Evolutionary conservation across 2,329 filamentous ascomycete genomes (phyloP).

Genomic region (Trichophyton mentagrophytes): DNA sequence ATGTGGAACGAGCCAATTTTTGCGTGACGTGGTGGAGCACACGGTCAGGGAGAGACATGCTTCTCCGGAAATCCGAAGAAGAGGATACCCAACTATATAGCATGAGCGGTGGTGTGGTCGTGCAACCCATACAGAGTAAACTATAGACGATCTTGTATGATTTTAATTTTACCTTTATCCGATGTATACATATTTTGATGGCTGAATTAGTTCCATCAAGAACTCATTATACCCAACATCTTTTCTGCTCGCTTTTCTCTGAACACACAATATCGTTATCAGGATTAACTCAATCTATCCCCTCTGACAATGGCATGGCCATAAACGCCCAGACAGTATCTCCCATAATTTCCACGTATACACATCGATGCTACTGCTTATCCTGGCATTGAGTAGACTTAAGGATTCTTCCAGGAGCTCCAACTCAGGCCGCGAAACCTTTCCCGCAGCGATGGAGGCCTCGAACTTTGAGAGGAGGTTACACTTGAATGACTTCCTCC

Average conservation of each 20-base stretch:
- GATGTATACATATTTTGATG: background rate
- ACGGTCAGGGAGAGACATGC: conserved; percentile 44
- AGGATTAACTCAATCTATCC: no score
- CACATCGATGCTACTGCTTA: no score
- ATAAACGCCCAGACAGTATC: no score
- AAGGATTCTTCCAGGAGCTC: background rate
- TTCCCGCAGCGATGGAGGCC: background rate
- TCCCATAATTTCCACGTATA: no score
- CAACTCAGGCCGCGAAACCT: background rate
- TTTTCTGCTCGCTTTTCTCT: no score
- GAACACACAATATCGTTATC: no score
- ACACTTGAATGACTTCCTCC: background rate
- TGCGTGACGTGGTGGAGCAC: conserved; percentile 80
- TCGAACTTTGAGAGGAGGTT: background rate
- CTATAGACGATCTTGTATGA: background rate
- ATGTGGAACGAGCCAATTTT: conserved; percentile 66
- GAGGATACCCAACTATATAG: background rate
- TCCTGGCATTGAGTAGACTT: background rate
- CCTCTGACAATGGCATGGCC: no score
- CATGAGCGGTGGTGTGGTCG: background rate
- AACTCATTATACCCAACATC: background rate
- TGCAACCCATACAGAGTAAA: background rate
- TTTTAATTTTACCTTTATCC: background rate
- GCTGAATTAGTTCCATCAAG: background rate
- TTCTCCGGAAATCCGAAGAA: background rate